A percentile compares a stretch with the other conserved stretches of the same genome.
phyloP scores from a whole-genome alignment of 192 early-diverging fungal species.

The Coemansia sp. region DNA sequence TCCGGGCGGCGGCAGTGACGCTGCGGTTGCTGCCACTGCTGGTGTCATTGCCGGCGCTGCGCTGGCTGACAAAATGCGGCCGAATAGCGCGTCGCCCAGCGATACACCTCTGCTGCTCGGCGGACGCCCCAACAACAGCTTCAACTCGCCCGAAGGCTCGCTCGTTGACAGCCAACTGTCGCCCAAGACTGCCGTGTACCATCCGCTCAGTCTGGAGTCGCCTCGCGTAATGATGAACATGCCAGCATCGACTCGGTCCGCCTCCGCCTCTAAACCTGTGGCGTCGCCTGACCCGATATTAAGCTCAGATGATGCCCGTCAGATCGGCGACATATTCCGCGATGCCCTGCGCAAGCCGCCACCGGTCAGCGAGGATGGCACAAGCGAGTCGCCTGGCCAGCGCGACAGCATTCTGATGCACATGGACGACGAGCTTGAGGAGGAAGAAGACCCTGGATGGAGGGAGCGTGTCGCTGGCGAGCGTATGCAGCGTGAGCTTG shows the following conservation, averaged over 20 bases:
- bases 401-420: conserved; percentile 21
- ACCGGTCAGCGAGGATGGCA: conserved; percentile 36
- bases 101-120: conserved; percentile 44
- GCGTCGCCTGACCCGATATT: conserved; percentile 21
- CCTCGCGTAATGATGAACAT: conserved; percentile 48
- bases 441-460: conserved; percentile 47
- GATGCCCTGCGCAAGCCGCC: conserved; percentile 52
- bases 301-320: conserved; percentile 44
- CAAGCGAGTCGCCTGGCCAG: conserved; percentile 12
- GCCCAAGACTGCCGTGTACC: conserved; percentile 18
- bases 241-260: conserved; percentile 37
- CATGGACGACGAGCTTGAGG: conserved; percentile 22
- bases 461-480: conserved; percentile 50
- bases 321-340: conserved; percentile 54
- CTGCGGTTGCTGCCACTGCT: conserved; percentile 4
- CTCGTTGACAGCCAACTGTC: conserved; percentile 20
- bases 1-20: conserved; percentile 12
- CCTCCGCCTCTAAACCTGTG: background rate
- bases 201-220: conserved; percentile 41
- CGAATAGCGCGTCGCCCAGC: conserved; percentile 20
- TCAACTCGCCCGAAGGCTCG: conserved; percentile 35
- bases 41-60: background rate
- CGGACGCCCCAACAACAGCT: conserved; percentile 41
- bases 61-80: conserved; percentile 15
- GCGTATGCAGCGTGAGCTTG: conserved; percentile 53